Evolutionary conservation across 352 stramenopile species (phyloP), one percentile per base, ranked within the genome.

Genomic region (Globisporangium nodosum): DNA sequence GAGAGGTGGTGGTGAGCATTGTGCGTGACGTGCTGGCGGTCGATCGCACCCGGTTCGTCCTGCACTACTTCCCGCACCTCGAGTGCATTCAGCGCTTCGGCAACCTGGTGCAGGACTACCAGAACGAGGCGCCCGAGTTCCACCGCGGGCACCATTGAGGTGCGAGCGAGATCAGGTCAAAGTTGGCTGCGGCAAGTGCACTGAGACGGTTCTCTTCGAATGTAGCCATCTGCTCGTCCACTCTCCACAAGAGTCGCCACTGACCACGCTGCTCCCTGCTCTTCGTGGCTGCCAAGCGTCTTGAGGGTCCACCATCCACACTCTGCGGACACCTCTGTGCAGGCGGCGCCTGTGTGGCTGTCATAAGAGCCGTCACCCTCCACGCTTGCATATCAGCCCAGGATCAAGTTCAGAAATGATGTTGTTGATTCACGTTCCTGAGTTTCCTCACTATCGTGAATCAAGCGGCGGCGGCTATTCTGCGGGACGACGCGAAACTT

Each of bases 41-140:
- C 18, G 78, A 90, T 40, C 82, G 80, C 27, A 49, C 60, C 9
- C 50, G 60, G 33, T 81, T 83, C 54, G 49, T 71, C 39, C 51
- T 88, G 46, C 77, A 90, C 63, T 91, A 90, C 55, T 93, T 93
- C 50, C 83, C 83, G 15, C 83, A 88, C 37, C 48, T 91, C 11
- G 74, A 91, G 56, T 90, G 83, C 71, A 78, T 93, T 49, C 81
- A 91, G 55, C 81, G 81, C 49, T 91, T 93, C 49, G 82, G 82
- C 49, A 85, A 66, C 53, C 87, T 90, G 50, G 71, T 89, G 5
- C 73, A 90, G 60, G 81, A 90, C 65, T 82, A 85, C 35, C 77
- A 88, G 49, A 76, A 82, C 57, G 76, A 88, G 48, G 59, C 71
- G 4, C 18, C 57, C 1, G 68, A 73, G 42, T 65, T 65, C 48